Evolutionary conservation across 179 eudicot genomes (phyloP).

Genomic region (Silene coronaria): DNA sequence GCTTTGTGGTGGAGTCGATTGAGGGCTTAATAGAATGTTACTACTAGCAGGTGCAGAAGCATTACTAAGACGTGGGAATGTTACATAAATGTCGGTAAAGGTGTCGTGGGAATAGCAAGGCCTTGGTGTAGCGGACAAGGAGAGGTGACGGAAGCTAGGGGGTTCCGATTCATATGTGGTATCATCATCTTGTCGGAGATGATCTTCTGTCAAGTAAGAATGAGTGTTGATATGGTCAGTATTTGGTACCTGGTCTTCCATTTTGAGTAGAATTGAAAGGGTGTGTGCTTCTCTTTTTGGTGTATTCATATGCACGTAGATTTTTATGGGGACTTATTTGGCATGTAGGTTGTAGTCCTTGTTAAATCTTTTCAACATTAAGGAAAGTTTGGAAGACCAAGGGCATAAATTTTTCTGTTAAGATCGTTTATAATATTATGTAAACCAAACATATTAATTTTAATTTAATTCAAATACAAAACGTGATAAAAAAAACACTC

Average conservation of each 20-base stretch:
- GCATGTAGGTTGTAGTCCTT: too few relatives aligned
- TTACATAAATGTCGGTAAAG: neutral
- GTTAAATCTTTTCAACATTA: too few relatives aligned
- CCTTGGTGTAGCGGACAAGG: neutral
- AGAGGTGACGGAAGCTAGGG: slow-evolving; percentile 8
- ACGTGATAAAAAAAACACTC: too few relatives aligned
- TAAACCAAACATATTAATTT: too few relatives aligned
- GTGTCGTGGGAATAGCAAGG: neutral
- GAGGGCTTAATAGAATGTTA: neutral
- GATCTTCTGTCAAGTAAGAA: neutral
- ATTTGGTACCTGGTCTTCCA: neutral
- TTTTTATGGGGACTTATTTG: too few relatives aligned
- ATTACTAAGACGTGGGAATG: too few relatives aligned
- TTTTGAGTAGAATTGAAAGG: neutral
- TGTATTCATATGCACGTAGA: too few relatives aligned
- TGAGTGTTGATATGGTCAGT: neutral
- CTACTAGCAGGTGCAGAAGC: neutral
- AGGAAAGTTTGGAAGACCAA: too few relatives aligned
- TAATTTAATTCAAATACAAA: too few relatives aligned
- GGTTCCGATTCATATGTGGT: neutral
- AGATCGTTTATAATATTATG: too few relatives aligned
- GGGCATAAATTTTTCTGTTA: too few relatives aligned
- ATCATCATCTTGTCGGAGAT: neutral
- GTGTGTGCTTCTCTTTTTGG: too few relatives aligned
- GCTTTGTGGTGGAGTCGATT: slow-evolving; percentile 26